Evolutionary conservation across 768 basidiomycete genomes (phyloP).

Genomic region (Mycena latifolia): DNA sequence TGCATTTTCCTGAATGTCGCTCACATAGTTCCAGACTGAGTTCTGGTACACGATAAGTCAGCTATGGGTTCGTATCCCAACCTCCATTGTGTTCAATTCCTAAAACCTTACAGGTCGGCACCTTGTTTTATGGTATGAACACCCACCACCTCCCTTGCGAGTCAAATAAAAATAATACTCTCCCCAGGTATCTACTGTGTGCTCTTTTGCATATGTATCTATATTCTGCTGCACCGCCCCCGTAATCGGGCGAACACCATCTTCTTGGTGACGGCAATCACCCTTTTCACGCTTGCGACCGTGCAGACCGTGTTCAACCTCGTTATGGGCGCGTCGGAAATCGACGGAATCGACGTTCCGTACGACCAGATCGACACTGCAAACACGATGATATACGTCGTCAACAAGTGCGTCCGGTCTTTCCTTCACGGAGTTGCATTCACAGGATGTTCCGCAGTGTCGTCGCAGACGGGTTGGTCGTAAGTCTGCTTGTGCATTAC

Average conservation of each 20-base stretch:
- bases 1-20: no score
- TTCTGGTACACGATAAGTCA: constrained; percentile 17
- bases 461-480: constrained; percentile 45
- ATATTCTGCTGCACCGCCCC: constrained; percentile 39
- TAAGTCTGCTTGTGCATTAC: not conserved
- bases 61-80: not conserved
- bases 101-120: constrained; percentile 5
- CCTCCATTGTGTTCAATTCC: not conserved
- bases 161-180: not conserved
- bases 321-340: constrained; percentile 43
- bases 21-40: not conserved
- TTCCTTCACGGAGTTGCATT: constrained; percentile 6
- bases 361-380: constrained; percentile 40
- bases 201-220: constrained; percentile 46
- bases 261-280: constrained; percentile 42
- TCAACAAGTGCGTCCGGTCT: constrained; percentile 46
- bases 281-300: constrained; percentile 45
- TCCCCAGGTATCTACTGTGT: constrained; percentile 43
- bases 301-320: constrained; percentile 45
- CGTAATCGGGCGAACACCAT: constrained; percentile 40
- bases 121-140: constrained; percentile 22
- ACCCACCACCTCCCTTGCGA: no score
- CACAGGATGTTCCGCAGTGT: constrained; percentile 33
- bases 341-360: constrained; percentile 40
- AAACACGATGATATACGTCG: constrained; percentile 45